Evolutionary conservation across 2,329 filamentous ascomycete genomes (phyloP).

Genomic region (Colletotrichum tropicale): DNA sequence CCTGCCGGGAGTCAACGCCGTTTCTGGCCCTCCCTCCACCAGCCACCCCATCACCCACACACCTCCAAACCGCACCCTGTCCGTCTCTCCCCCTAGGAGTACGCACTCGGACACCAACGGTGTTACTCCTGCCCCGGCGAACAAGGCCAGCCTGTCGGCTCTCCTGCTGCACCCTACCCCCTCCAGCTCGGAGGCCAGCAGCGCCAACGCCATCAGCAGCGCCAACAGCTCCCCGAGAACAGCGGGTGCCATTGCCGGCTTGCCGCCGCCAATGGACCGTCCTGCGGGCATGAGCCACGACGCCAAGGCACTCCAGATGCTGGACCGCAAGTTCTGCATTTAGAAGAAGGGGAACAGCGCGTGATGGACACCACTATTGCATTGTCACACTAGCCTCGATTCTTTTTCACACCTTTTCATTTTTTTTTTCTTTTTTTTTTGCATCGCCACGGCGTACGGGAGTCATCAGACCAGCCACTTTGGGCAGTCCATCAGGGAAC

Average conservation of each 20-base stretch:
- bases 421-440: neutral
- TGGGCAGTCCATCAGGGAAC: neutral
- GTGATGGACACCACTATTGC: neutral
- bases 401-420: neutral
- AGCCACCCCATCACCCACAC: conserved; percentile 37
- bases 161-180: conserved; percentile 57
- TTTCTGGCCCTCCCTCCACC: conserved; percentile 33
- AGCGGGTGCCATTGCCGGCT: conserved; percentile 52
- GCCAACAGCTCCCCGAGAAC: conserved; percentile 54
- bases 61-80: conserved; percentile 50
- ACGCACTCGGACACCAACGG: conserved; percentile 37
- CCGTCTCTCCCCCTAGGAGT: conserved; percentile 52
- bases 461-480: neutral
- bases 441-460: conserved; percentile 17
- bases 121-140: conserved; percentile 23
- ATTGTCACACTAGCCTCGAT: neutral
- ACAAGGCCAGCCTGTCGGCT: conserved; percentile 53
- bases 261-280: conserved; percentile 53
- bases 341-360: conserved; percentile 17
- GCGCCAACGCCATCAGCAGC: conserved; percentile 46
- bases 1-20: conserved; percentile 34
- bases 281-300: conserved; percentile 65
- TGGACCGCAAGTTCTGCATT: conserved; percentile 63
- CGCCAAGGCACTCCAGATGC: conserved; percentile 66
- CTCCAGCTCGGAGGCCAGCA: conserved; percentile 49